Base-by-base conservation (phyloP, 73 alveolate species). In the Blepharisma stoltei region DNA sequence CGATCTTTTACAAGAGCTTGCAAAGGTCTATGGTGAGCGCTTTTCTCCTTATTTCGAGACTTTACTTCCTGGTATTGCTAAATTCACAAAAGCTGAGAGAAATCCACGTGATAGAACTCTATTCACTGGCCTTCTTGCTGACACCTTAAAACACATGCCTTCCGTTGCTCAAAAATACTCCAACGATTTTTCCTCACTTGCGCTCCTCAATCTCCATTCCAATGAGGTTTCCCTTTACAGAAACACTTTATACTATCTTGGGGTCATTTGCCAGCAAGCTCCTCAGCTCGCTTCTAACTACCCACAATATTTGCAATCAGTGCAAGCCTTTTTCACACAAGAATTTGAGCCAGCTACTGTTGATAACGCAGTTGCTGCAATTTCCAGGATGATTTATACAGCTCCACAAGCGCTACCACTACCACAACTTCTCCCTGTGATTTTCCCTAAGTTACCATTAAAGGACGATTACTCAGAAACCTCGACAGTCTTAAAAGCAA, bases 331-430 rank as follows among this genome's bases (percentile, higher is more conserved):
- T 25, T 60, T 60, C 73, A 60, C 73, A 20, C 38, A 60, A 20
- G 46, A 8, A 8, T 60, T 60, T 25, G 73, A 60, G 45, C 73
- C 73, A 14, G 73, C 73, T 18, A 60, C 73, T 14, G 45, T 60
- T 60, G 73, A 60, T 25, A 60, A 60, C 5, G 73, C 73, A 20
- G 73, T 60, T 0, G 73, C 73, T 60, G 73, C 73, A 14, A 38
- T 60, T 60, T 60, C 49, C 45, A 14, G 73, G 23, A 60, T 60
- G 73, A 60, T 60, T 60, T 9, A 1, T 5, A 25, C 73, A 20
- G 11, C 18, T 60, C 45, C 73, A 14, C 46, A n/a, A n/a, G 38
- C 73, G 0, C 18, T 60, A 2, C 73, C 73, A 14, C 73, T 60
- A 14, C 46, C 14, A 14, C 14, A 11, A 20, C 47, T 60, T 38